Evolutionary conservation across 176 grass and related monocot species (phyloP), one percentile per base, ranked within the genome.

Genomic region (Neostapfia colusana): DNA sequence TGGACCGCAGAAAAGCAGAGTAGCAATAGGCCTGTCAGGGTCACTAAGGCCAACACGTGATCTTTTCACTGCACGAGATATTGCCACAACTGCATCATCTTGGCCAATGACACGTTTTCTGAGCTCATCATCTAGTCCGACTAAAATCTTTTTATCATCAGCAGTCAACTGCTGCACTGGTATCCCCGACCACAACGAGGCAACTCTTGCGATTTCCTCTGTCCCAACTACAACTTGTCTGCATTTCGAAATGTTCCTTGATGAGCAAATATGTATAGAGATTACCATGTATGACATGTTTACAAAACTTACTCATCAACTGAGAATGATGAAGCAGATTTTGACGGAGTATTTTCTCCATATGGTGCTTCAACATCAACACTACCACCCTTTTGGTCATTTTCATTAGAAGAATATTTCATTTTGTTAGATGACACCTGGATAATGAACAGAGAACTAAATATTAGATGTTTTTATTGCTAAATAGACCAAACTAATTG

Each of bases 101-200:
- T 97, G 94, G 71, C 94, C 94, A 84, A 97, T 97, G 46, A 93
- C 94, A 37, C 89, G 84, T 78, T 88, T 94, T 84, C 73, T 87
- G 37, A 97, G 93, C 31, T 91, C 88, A 56, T 79, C 88, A 40
- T 97, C 90, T 77, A 97, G 83, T 63, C 88, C 86, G 49, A 91
- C 81, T 49, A 97, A 73, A 82, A 90, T 82, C 56, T 95, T 87
- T 59, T 26, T 95, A 59, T 99, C 96, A 63, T 99, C 96, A 28
- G 87, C 89, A 58, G 85, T 99, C 26, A 99, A 69, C 74, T 99
- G 96, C 81, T 90, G 87, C 26, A 99, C 83, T 85, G 96, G 96
- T 70, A 99, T 99, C 79, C 95, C 89, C 5, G 95, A 95, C 95
- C 95, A 99, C 44, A 99, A 69, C 48, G 95, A 90, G 51, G 95